phyloP scores from a whole-genome alignment of 257 asterid species.

The Solanum dulcamara region DNA sequence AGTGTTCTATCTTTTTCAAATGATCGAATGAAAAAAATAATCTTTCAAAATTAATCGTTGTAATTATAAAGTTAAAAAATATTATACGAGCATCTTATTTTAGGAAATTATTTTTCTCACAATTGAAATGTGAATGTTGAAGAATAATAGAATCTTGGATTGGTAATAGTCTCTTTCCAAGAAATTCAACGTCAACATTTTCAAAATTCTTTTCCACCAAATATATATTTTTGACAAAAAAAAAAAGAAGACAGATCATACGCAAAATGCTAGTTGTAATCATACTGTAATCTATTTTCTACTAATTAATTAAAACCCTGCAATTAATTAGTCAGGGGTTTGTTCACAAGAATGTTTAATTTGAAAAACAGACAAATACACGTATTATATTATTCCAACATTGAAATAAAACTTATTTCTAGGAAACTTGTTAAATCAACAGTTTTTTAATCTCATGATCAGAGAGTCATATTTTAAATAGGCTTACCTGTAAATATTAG shows the following conservation, averaged over 20 bases:
- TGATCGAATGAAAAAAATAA: background rate
- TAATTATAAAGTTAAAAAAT: too few relatives aligned
- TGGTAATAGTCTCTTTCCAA: background rate
- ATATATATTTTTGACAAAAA: background rate
- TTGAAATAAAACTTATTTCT: background rate
- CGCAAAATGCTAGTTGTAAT: background rate
- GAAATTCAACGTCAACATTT: background rate
- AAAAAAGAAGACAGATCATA: background rate
- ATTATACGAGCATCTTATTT: background rate
- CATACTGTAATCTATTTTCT: background rate
- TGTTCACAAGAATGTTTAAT: background rate
- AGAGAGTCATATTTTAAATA: background rate
- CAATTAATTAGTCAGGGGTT: background rate
- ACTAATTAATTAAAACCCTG: background rate
- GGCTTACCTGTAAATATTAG: too few relatives aligned
- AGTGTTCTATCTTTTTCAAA: background rate
- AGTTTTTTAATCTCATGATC: background rate
- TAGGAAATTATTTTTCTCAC: background rate
- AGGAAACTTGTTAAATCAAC: background rate
- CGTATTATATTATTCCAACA: background rate
- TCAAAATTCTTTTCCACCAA: background rate
- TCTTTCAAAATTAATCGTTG: background rate
- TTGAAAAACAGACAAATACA: background rate
- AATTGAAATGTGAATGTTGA: background rate
- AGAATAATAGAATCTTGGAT: background rate